Conservation (phyloP, 1,284 basidiomycete species). For the Grifola frondosa region DNA sequence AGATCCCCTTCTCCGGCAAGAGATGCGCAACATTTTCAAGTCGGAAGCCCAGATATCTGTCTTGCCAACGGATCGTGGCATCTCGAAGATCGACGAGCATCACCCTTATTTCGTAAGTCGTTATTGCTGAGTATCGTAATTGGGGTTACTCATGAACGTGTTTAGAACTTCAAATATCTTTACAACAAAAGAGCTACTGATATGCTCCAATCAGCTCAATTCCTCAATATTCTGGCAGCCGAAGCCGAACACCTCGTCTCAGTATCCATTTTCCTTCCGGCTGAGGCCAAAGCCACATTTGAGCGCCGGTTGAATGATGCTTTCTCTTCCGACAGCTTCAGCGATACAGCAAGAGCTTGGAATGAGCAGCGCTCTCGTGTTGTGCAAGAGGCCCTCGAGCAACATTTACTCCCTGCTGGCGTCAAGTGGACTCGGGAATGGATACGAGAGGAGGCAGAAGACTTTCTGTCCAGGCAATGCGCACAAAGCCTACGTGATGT, state of each 20-base stretch:
- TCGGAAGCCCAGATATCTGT: constrained; percentile 80
- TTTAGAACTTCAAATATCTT: constrained; percentile 94
- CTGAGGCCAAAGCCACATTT: constrained; percentile 61
- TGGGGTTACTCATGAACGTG: constrained; percentile 1
- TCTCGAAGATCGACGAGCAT: constrained; percentile 86
- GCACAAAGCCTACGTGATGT: constrained; percentile 73
- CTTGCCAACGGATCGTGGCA: constrained; percentile 89
- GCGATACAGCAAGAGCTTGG: constrained; percentile 88
- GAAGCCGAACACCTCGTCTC: constrained; percentile 88
- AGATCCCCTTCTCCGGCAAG: constrained; percentile 86
- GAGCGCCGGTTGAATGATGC: constrained; percentile 78
- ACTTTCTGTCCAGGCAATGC: constrained; percentile 71
- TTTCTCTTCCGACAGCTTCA: constrained; percentile 84
- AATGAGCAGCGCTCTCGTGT: constrained; percentile 85
- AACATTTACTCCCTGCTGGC: constrained; percentile 80
- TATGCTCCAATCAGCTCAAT: constrained; percentile 77
- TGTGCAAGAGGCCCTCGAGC: constrained; percentile 76
- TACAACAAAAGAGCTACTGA: constrained; percentile 76
- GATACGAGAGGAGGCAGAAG: constrained; percentile 89
- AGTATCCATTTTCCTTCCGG: constrained; percentile 71
- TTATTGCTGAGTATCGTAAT: background rate
- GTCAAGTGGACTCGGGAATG: constrained; percentile 89
- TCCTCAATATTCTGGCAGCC: constrained; percentile 89
- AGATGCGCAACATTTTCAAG: constrained; percentile 79
- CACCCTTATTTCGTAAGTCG: constrained; percentile 84